Percentiles rank a stretch among this genome's conserved stretches.
These are phyloP conservation scores for Colletotrichum lentis DNA, from an alignment of 2,329 filamentous ascomycete genomes.

Conservation along the genomic window DNA sequence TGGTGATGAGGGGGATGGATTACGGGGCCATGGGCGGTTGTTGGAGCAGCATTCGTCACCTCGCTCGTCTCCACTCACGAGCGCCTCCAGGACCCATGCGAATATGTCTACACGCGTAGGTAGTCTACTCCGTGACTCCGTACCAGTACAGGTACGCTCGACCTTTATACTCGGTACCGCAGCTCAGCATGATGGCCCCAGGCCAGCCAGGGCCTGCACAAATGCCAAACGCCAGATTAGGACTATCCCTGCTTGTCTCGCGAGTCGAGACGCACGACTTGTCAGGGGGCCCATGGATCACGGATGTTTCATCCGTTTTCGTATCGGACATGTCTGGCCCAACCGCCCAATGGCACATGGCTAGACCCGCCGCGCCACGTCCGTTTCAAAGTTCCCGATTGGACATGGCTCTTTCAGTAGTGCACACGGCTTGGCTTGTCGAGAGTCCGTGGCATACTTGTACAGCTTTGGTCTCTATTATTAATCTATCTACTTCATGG, in stretches of 20 bases:
- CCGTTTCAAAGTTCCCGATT: conserved; percentile 34
- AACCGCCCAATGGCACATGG: conserved; percentile 22
- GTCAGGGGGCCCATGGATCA: conserved; percentile 14
- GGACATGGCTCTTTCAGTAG: conserved; percentile 17
- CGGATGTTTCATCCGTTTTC: conserved; percentile 35
- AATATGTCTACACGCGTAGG: too few relatives aligned
- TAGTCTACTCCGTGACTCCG: too few relatives aligned
- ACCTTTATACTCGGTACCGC: too few relatives aligned
- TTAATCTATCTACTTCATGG: conserved; percentile 33
- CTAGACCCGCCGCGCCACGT: conserved; percentile 13
- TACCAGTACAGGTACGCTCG: background rate
- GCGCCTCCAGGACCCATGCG: conserved; percentile 4
- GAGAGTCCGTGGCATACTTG: conserved; percentile 16
- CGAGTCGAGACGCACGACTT: conserved; percentile 28
- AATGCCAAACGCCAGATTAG: conserved; percentile 1
- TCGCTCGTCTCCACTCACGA: background rate
- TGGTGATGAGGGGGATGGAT: conserved; percentile 6
- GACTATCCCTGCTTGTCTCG: conserved; percentile 15
- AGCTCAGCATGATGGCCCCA: too few relatives aligned
- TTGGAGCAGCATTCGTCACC: conserved; percentile 23
- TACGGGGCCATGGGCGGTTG: conserved; percentile 9
- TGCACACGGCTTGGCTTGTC: background rate
- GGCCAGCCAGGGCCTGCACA: conserved; percentile 2
- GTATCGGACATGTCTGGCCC: conserved; percentile 3
- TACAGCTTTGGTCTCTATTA: conserved; percentile 16